Base-by-base conservation (phyloP, 371 early-diverging fungal genomes). In the Umbelopsis sp. region DNA sequence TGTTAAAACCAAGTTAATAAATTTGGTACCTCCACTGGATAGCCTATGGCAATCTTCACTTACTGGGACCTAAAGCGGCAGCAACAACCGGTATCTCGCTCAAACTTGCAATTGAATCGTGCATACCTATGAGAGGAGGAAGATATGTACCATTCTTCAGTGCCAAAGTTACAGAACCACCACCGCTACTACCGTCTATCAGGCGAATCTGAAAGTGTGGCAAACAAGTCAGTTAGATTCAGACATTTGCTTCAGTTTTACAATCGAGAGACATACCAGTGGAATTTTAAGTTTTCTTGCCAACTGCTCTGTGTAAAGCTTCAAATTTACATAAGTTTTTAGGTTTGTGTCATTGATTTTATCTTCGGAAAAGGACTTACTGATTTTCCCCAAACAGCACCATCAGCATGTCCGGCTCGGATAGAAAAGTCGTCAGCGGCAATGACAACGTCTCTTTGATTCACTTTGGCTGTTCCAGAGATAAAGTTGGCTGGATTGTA, bases 341-440 rank as follows among this genome's bases (percentile, higher is more conserved):
- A 12, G 10, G 12, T 7, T 41, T 7, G 7, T 41, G 41, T 2
- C 10, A 41, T 41, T 7, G 1, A 41, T 12, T 41, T 41, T 41
- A 7, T 0, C 29, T 41, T 65, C 32, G 14, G 29, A 29, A 38
- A n/a, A 53, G 46, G 0, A 53, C 70, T 70, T 69, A 76, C 78
- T 14, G 80, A 75, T 75, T 82, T 82, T 12, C 76, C 78, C 74
- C 76, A 80, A 22, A 82, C 77, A 11, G 83, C 75, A 53, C 79
- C 80, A 71, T 82, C 83, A 35, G 79, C 83, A 72, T 80, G 83
- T 3, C 80, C 83, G 62, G 74, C 80, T 46, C 83, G 83, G 63
- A 82, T 78, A 24, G 79, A 74, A 70, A 82, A 76, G 65, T 82
- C 80, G 66, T 80, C 83, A 20, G 79, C 83, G 38, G 73, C 83